These are phyloP conservation scores for Parascedosporium putredinis DNA, from an alignment of 2,329 filamentous ascomycete genomes.

Conservation along the genomic window DNA sequence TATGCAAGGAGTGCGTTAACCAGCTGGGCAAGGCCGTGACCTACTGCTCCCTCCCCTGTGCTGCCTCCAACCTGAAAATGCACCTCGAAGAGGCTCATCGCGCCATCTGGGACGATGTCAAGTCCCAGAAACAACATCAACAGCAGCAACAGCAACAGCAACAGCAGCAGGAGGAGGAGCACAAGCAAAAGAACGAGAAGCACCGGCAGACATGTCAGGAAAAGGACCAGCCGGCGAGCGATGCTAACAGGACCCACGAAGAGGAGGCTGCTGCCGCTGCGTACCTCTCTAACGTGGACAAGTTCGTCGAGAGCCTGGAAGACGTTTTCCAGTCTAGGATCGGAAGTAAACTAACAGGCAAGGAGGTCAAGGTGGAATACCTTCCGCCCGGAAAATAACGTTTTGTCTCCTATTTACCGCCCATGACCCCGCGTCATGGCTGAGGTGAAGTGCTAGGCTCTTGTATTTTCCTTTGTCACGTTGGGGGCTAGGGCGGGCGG, in stretches of 20 bases:
- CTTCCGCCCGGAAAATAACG: neutral
- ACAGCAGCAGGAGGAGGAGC: no score
- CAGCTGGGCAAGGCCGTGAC: neutral
- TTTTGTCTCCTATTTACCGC: neutral
- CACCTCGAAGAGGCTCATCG: slow-evolving; percentile 7
- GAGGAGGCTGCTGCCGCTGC: neutral
- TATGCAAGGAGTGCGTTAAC: slow-evolving; percentile 6
- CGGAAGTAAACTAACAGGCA: slow-evolving; percentile 2
- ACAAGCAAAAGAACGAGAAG: no score
- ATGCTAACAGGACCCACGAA: neutral
- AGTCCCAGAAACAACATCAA: neutral
- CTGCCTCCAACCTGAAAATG: neutral
- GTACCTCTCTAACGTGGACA: neutral
- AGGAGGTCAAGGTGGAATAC: neutral
- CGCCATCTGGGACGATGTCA: neutral
- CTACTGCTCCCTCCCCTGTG: slow-evolving; percentile 7
- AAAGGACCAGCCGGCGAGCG: no score
- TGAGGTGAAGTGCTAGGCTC: no score
- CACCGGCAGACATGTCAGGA: no score
- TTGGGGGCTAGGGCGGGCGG: no score
- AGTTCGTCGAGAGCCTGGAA: slow-evolving; percentile 2
- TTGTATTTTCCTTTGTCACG: no score
- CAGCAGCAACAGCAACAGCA: neutral
- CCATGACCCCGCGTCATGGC: no score
- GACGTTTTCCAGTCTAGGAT: slow-evolving; percentile 4